phyloP scores from a whole-genome alignment of 2,329 filamentous ascomycete species.

The Aspergillus neoniger region DNA sequence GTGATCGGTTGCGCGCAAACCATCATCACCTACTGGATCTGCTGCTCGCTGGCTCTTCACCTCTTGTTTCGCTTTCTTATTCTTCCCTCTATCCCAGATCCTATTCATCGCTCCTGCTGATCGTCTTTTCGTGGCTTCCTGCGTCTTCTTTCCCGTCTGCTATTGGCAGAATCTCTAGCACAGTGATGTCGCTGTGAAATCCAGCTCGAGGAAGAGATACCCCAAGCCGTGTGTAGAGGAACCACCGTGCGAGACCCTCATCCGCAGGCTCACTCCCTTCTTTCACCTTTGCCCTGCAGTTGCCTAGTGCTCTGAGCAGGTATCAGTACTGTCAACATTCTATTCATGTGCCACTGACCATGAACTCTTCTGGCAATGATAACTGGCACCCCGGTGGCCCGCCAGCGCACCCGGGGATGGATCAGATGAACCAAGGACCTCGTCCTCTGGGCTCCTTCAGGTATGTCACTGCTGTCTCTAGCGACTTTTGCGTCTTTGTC shows the following conservation, averaged over 20 bases:
- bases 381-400: constrained; percentile 46
- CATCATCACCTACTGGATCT: constrained; percentile 27
- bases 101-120: background rate
- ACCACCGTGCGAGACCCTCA: constrained; percentile 17
- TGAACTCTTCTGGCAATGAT: constrained; percentile 48
- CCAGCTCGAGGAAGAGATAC: constrained; percentile 24
- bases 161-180: constrained; percentile 16
- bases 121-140: background rate
- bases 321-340: constrained; percentile 8
- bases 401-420: constrained; percentile 46
- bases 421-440: constrained; percentile 45
- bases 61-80: constrained; percentile 4
- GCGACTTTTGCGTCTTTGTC: background rate
- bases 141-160: constrained; percentile 10
- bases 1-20: constrained; percentile 44
- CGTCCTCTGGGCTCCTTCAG: constrained; percentile 48
- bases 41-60: constrained; percentile 20
- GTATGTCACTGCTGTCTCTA: constrained; percentile 31
- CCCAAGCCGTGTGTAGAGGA: constrained; percentile 27
- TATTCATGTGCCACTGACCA: constrained; percentile 31
- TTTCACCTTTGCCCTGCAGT: constrained; percentile 1
- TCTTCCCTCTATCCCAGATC: constrained; percentile 1
- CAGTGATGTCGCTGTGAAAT: constrained; percentile 35
- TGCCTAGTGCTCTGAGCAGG: background rate
- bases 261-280: constrained; percentile 9